phyloP scores from a whole-genome alignment of 108 stramenopile species.

The Thalassiosira profunda region DNA sequence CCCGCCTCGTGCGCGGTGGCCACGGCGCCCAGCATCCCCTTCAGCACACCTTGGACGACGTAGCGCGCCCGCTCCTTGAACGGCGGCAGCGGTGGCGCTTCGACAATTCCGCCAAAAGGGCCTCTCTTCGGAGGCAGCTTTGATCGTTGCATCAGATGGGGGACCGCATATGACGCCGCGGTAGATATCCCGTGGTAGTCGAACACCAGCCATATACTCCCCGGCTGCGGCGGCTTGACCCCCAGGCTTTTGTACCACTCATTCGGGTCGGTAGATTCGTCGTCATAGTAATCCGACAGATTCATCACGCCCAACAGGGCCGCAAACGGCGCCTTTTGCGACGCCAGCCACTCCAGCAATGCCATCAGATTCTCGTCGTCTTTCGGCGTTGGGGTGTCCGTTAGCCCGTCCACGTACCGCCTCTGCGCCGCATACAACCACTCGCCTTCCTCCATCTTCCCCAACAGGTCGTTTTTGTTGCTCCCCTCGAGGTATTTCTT shows the following conservation, averaged over 20 bases:
- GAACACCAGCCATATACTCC: slow-evolving; percentile 76
- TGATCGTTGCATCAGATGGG: slow-evolving; percentile 43
- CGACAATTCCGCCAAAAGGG: slow-evolving; percentile 61
- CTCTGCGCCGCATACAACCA: slow-evolving; percentile 60
- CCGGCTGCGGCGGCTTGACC: slow-evolving; percentile 68
- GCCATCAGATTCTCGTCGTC: slow-evolving; percentile 66
- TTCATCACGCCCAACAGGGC: slow-evolving; percentile 80
- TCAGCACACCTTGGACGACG: slow-evolving; percentile 70
- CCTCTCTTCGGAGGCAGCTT: slow-evolving; percentile 66
- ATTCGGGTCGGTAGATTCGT: slow-evolving; percentile 55
- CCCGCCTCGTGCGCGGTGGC: slow-evolving; percentile 73
- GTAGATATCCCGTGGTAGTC: slow-evolving; percentile 82
- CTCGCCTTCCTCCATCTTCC: slow-evolving; percentile 45
- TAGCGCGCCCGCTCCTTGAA: slow-evolving; percentile 70
- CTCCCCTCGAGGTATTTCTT: slow-evolving; percentile 5
- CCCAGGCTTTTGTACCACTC: slow-evolving; percentile 79
- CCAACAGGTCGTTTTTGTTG: slow-evolving; percentile 11
- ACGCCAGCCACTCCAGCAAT: slow-evolving; percentile 36
- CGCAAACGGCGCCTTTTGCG: slow-evolving; percentile 48
- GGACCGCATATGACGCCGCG: slow-evolving; percentile 51
- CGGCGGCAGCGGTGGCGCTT: slow-evolving; percentile 64
- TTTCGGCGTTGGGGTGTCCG: slow-evolving; percentile 46
- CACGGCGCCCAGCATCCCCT: slow-evolving; percentile 61
- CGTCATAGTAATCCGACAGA: slow-evolving; percentile 79
- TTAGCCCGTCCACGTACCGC: slow-evolving; percentile 48